Conservation (phyloP, 1,139 yeast species). For the Diutina siamensis region DNA sequence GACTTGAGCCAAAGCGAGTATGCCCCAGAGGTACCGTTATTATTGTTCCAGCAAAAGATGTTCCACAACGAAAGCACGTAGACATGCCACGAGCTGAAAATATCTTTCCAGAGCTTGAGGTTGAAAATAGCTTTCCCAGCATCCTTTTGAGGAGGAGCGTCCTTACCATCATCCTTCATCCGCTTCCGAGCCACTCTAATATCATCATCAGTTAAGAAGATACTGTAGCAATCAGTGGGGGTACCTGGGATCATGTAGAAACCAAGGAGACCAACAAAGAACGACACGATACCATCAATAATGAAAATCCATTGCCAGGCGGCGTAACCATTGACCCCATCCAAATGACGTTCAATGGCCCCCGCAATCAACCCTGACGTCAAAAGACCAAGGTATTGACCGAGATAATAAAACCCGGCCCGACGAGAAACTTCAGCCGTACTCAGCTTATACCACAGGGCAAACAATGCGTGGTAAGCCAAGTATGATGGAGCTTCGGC, state of each 20-base stretch:
- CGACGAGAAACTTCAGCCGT: constrained; percentile 31
- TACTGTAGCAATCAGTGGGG: constrained; percentile 47
- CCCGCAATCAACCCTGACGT: constrained; percentile 57
- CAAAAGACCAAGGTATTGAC: constrained; percentile 49
- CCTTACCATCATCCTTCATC: constrained; percentile 19
- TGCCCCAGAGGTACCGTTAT: constrained; percentile 40
- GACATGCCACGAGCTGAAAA: constrained; percentile 44
- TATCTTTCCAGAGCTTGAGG: constrained; percentile 33
- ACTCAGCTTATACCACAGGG: constrained; percentile 21
- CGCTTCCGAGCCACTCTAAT: constrained; percentile 49
- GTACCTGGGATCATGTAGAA: constrained; percentile 58
- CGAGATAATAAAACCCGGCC: constrained; percentile 49
- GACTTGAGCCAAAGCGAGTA: constrained; percentile 37
- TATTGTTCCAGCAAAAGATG: constrained; percentile 54
- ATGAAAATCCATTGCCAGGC: constrained; percentile 74
- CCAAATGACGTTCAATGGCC: constrained; percentile 38
- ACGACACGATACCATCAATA: constrained; percentile 51
- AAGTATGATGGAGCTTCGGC: constrained; percentile 53
- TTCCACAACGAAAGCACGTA: constrained; percentile 41
- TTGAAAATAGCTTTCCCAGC: constrained; percentile 11
- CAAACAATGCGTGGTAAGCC: constrained; percentile 47
- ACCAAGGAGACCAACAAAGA: constrained; percentile 52
- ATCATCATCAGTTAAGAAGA: constrained; percentile 51
- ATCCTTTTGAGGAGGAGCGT: constrained; percentile 3
- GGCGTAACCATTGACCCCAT: constrained; percentile 36